A percentile compares a stretch with the other conserved stretches of the same genome.
Evolutionary conservation across 164 flowering plant genomes (phyloP).

Genomic region (Nymphaea colorata): DNA sequence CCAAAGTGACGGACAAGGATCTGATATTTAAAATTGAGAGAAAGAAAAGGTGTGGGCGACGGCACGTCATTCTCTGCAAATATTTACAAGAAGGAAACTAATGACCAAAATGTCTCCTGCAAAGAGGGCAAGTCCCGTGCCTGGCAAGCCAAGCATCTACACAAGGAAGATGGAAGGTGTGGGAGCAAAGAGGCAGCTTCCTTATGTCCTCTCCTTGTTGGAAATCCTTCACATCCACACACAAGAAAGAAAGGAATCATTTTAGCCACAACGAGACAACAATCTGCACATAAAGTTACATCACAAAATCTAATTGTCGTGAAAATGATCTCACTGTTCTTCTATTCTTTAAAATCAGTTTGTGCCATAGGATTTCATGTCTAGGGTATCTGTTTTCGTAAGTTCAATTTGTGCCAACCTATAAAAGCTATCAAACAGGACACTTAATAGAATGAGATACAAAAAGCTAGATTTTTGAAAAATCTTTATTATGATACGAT

Average conservation of each 20-base stretch:
- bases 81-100: not conserved
- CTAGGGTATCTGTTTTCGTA: too few species aligned
- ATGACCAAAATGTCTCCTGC: conserved; percentile 40
- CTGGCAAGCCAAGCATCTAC: conserved; percentile 65
- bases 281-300: too few species aligned
- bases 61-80: not conserved
- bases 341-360: too few species aligned
- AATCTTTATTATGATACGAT: too few species aligned
- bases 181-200: conserved; percentile 63
- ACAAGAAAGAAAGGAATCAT: conserved; percentile 1
- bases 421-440: too few species aligned
- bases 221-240: conserved; percentile 31
- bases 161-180: conserved; percentile 58
- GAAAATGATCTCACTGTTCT: too few species aligned
- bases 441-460: too few species aligned
- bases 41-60: not conserved
- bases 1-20: not conserved
- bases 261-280: not conserved
- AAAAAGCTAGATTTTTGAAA: too few species aligned
- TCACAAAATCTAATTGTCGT: too few species aligned
- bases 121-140: conserved; percentile 54
- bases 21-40: not conserved
- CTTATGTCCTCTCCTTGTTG: conserved; percentile 58
- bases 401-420: too few species aligned
- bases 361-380: too few species aligned